Conservation (phyloP, 306 rosid genomes). For the Begonia masoniana region DNA sequence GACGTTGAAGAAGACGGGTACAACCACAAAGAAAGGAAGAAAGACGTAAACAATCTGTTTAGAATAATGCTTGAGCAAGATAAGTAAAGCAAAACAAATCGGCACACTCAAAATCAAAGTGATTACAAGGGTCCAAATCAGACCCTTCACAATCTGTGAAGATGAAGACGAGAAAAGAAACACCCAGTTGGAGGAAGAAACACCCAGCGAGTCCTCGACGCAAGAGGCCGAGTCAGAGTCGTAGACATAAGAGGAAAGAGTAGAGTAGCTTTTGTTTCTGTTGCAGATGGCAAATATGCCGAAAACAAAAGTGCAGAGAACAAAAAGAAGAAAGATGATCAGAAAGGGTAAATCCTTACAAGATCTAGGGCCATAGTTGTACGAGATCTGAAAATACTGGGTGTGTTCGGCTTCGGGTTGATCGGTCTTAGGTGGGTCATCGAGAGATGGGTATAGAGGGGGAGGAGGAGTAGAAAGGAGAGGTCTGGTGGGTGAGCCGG, state of each 20-base stretch:
- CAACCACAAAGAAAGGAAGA: conserved; percentile 48
- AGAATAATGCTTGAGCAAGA: conserved; percentile 61
- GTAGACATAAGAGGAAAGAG: conserved; percentile 43
- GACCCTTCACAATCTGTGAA: conserved; percentile 21
- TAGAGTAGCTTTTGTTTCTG: conserved; percentile 32
- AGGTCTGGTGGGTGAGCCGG: conserved; percentile 30
- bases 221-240: conserved; percentile 43
- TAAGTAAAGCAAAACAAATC: conserved; percentile 42
- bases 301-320: conserved; percentile 46
- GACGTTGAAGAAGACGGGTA: conserved; percentile 66
- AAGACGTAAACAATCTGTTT: conserved; percentile 64
- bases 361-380: conserved; percentile 48
- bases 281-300: conserved; percentile 65
- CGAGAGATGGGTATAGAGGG: conserved; percentile 15
- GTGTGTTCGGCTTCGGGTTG: conserved; percentile 38
- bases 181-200: conserved; percentile 8
- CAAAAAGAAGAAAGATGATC: conserved; percentile 48
- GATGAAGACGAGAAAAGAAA: conserved; percentile 15
- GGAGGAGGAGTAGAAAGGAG: conserved; percentile 40
- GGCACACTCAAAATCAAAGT: conserved; percentile 59
- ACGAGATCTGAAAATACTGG: conserved; percentile 62
- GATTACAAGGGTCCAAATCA: conserved; percentile 61
- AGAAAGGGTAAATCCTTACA: conserved; percentile 68
- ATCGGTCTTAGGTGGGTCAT: conserved; percentile 18
- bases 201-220: conserved; percentile 10